phyloP scores from a whole-genome alignment of 176 grass and related monocot genomes.

The Hsuehochloa calcarea region DNA sequence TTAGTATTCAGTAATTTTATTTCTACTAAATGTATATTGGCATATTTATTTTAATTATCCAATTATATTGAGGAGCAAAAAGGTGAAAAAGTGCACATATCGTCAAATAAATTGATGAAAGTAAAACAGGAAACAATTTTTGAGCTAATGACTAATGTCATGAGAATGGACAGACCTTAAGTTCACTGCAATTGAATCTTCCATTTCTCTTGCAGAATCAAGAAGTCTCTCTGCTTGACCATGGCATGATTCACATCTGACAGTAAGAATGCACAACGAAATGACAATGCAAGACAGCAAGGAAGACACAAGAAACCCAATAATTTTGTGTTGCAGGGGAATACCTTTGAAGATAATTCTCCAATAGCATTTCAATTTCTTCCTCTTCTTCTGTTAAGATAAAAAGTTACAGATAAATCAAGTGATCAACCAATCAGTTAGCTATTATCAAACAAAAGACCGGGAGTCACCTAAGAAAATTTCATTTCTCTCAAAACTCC shows the following conservation, averaged over 20 bases:
- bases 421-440: conserved; percentile 11
- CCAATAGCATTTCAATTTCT: conserved; percentile 98
- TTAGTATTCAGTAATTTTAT: background rate
- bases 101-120: background rate
- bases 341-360: conserved; percentile 98
- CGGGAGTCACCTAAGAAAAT: background rate
- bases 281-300: conserved; percentile 2
- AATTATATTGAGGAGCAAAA: background rate
- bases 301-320: conserved; percentile 19
- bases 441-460: conserved; percentile 5
- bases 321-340: conserved; percentile 1
- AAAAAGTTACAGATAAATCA: conserved; percentile 28
- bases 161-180: conserved; percentile 61
- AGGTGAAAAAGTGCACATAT: background rate
- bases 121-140: background rate
- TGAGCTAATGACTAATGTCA: background rate
- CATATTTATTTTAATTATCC: background rate
- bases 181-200: conserved; percentile 98
- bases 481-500: background rate
- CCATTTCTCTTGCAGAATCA: conserved; percentile 98
- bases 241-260: conserved; percentile 97
- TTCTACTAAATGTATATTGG: background rate
- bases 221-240: conserved; percentile 97
- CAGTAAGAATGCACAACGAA: conserved; percentile 23
- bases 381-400: conserved; percentile 91